Evolutionary conservation across 2,329 filamentous ascomycete genomes (phyloP).

Genomic region (Leptographium flavum): DNA sequence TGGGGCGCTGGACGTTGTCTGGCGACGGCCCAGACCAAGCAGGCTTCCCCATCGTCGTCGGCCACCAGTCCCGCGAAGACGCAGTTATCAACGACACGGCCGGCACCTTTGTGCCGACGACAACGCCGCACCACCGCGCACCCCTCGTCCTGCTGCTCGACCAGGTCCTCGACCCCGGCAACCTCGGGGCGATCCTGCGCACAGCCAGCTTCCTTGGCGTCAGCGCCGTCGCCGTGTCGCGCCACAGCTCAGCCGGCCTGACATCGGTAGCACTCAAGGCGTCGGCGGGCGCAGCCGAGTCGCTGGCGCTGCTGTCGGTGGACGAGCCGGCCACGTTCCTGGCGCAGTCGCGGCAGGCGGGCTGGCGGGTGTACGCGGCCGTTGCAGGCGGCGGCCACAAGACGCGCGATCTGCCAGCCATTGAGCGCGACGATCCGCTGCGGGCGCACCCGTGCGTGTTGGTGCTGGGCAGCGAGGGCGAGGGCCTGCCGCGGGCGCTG

Average conservation of each 20-base stretch:
- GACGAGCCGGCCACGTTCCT: constrained; percentile 57
- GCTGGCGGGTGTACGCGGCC: constrained; percentile 74
- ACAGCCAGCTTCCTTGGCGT: constrained; percentile 85
- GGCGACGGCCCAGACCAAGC: too few species aligned
- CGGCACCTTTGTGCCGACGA: constrained; percentile 25
- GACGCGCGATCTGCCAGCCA: constrained; percentile 28
- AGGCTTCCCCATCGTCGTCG: constrained; percentile 46
- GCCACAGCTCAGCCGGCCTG: constrained; percentile 57
- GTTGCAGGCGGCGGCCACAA: constrained; percentile 21
- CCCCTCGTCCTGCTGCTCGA: constrained; percentile 65
- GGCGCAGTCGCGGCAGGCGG: constrained; percentile 47
- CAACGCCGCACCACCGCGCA: constrained; percentile 25
- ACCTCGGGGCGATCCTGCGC: constrained; percentile 78
- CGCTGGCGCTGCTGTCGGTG: constrained; percentile 58
- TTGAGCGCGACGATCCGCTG: constrained; percentile 39
- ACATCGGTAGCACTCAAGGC: constrained; percentile 73
- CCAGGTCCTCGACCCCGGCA: constrained; percentile 71
- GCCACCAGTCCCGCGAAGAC: constrained; percentile 62
- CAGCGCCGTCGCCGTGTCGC: constrained; percentile 67
- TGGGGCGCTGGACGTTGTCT: constrained; percentile 37
- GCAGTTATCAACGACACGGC: constrained; percentile 54
- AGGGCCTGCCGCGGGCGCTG: constrained; percentile 53
- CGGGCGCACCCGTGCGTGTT: constrained; percentile 54
- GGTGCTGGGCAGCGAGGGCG: constrained; percentile 70
- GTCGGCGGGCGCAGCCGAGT: constrained; percentile 75